A percentile compares a stretch with the other conserved stretches of the same genome.
Evolutionary conservation across 106 monocot genomes (phyloP).

Genomic region (Vanilla planifolia): DNA sequence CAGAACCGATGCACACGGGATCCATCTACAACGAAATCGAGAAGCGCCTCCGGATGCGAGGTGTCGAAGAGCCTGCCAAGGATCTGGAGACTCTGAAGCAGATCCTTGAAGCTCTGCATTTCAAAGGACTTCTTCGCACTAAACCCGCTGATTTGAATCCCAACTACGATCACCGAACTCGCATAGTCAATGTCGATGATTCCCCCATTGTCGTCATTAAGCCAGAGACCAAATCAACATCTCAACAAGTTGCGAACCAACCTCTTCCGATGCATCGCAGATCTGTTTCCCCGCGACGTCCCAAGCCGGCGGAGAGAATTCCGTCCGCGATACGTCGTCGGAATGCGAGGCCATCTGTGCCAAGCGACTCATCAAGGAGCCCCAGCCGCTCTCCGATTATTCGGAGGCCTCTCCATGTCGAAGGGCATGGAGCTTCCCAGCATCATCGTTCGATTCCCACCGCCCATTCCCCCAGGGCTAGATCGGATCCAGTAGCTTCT

Average conservation of each 20-base stretch:
- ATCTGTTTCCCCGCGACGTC: background rate
- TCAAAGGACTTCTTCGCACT: slow-evolving; percentile 70
- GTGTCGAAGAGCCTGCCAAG: slow-evolving; percentile 60
- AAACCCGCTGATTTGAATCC: slow-evolving; percentile 5
- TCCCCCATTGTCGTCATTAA: slow-evolving; percentile 70
- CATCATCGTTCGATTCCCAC: slow-evolving; percentile 18
- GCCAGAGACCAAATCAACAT: slow-evolving; percentile 16
- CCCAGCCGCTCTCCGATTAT: slow-evolving; percentile 11
- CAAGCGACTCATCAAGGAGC: slow-evolving; percentile 13
- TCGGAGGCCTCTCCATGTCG: slow-evolving; percentile 14
- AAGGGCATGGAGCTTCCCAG: slow-evolving; percentile 1
- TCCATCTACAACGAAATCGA: slow-evolving; percentile 71
- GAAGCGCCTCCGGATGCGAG: slow-evolving; percentile 52
- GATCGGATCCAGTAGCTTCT: slow-evolving; percentile 12
- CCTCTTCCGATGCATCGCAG: background rate
- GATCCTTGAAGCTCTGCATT: slow-evolving; percentile 71
- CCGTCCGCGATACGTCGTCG: background rate
- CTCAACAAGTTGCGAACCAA: slow-evolving; percentile 5
- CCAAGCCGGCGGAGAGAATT: background rate
- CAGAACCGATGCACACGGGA: slow-evolving; percentile 47
- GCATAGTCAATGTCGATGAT: background rate
- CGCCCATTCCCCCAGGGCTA: slow-evolving; percentile 28
- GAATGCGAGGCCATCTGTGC: slow-evolving; percentile 16
- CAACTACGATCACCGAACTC: slow-evolving; percentile 9
- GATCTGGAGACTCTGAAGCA: slow-evolving; percentile 84